Percentiles rank a stretch among this genome's conserved stretches.
These are phyloP conservation scores for Hibiscus mutabilis DNA, from an alignment of 345 rosid species.

Conservation along the genomic window DNA sequence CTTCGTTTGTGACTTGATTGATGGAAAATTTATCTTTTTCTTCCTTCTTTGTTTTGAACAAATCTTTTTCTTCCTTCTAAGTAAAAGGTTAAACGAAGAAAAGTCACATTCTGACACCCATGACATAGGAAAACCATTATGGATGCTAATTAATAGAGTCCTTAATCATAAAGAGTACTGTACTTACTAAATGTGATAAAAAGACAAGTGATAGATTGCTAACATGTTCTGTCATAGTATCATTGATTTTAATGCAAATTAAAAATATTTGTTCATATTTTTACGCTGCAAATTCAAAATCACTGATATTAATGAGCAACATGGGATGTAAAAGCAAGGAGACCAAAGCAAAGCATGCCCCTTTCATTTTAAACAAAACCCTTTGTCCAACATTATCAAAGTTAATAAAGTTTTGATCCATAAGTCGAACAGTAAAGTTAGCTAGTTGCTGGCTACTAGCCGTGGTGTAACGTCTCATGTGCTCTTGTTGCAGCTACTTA, in stretches of 20 bases:
- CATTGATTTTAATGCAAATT: not conserved
- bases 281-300: not conserved
- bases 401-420: not conserved
- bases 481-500: constrained; percentile 16
- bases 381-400: not conserved
- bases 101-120: not conserved
- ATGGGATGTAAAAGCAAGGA: not conserved
- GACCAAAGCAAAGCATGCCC: not conserved
- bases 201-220: not conserved
- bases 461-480: not conserved
- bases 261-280: not conserved
- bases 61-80: not conserved
- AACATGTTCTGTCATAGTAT: not conserved
- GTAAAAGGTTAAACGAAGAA: not conserved
- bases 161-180: not conserved
- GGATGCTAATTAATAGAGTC: not conserved
- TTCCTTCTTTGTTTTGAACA: too few species aligned
- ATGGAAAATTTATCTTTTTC: not conserved
- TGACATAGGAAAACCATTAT: not conserved
- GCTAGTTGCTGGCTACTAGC: not conserved
- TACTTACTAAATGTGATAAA: not conserved
- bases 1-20: not conserved
- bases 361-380: too few species aligned
- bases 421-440: not conserved
- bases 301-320: not conserved